phyloP scores from a whole-genome alignment of 352 stramenopile species.

The Pseudoperonospora humuli region DNA sequence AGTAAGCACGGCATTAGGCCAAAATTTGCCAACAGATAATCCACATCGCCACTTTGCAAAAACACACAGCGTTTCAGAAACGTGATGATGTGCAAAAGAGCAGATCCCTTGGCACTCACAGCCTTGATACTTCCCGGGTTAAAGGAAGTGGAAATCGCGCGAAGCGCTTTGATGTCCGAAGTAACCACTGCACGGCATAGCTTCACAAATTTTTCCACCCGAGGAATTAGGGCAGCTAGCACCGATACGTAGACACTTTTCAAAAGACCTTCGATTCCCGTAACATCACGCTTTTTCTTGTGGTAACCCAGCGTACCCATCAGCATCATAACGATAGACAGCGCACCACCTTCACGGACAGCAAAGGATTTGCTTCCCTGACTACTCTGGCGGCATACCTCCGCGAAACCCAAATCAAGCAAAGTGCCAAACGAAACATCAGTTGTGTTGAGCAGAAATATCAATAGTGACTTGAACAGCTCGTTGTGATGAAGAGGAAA shows the following conservation, averaged over 20 bases:
- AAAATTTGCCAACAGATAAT: constrained; percentile 60
- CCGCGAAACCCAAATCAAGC: constrained; percentile 70
- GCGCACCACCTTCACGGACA: constrained; percentile 67
- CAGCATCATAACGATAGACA: constrained; percentile 84
- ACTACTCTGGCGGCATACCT: constrained; percentile 64
- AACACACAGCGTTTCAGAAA: constrained; percentile 82
- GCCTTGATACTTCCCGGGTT: constrained; percentile 29
- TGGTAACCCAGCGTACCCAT: constrained; percentile 81
- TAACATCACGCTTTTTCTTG: constrained; percentile 76
- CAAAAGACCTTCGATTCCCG: constrained; percentile 52
- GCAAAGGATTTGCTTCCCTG: constrained; percentile 46
- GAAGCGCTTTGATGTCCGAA: constrained; percentile 35
- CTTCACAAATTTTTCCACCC: constrained; percentile 75
- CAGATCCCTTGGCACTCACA: constrained; percentile 59
- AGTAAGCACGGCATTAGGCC: constrained; percentile 79
- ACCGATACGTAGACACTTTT: constrained; percentile 39
- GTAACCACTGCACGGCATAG: constrained; percentile 63
- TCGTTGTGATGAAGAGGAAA: constrained; percentile 74
- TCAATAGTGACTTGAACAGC: constrained; percentile 68
- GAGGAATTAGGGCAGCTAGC: constrained; percentile 43
- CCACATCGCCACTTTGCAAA: constrained; percentile 62
- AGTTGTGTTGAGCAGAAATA: constrained; percentile 48
- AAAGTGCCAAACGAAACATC: constrained; percentile 73
- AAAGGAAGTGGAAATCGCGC: constrained; percentile 37
- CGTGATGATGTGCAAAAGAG: constrained; percentile 65